A percentile compares a stretch with the other conserved stretches of the same genome.
These are phyloP conservation scores for Nigrospora oryzae DNA, from an alignment of 2,329 filamentous ascomycete genomes.

Conservation along the genomic window DNA sequence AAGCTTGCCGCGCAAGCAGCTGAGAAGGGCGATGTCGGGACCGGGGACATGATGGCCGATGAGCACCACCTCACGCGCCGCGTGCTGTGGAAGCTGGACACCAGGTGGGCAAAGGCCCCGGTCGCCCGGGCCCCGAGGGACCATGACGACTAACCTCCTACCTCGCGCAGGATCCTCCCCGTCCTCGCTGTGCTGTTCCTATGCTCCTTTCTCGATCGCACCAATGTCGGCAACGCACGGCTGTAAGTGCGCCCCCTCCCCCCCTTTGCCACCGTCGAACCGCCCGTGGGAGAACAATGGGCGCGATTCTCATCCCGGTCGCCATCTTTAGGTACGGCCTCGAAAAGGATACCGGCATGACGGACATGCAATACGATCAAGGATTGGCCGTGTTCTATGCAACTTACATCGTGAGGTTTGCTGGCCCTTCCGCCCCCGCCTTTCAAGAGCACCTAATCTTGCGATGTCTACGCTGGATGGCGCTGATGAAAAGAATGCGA, in stretches of 20 bases:
- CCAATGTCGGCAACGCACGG: conserved; percentile 66
- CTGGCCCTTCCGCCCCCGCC: background rate
- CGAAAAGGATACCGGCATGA: conserved; percentile 48
- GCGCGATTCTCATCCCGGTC: background rate
- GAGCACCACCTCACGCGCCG: conserved; percentile 25
- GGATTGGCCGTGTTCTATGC: conserved; percentile 59
- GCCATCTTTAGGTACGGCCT: conserved; percentile 35
- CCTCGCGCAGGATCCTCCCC: conserved; percentile 43
- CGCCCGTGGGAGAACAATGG: background rate
- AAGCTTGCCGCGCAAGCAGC: conserved; percentile 15
- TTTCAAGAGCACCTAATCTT: background rate
- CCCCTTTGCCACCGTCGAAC: background rate
- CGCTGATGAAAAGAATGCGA: background rate
- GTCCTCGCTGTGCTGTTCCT: conserved; percentile 56
- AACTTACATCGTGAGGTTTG: conserved; percentile 50
- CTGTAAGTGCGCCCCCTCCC: conserved; percentile 23
- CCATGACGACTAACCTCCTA: conserved; percentile 5
- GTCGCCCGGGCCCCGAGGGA: background rate
- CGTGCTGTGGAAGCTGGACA: conserved; percentile 45
- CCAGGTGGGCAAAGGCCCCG: conserved; percentile 26
- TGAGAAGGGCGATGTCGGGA: conserved; percentile 11
- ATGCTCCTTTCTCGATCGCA: conserved; percentile 57
- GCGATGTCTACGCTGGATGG: background rate
- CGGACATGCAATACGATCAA: conserved; percentile 53
- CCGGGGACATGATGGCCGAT: conserved; percentile 4